Evolutionary conservation across 371 early-diverging fungal genomes (phyloP).

Genomic region (Syncephalastrum contaminatum): DNA sequence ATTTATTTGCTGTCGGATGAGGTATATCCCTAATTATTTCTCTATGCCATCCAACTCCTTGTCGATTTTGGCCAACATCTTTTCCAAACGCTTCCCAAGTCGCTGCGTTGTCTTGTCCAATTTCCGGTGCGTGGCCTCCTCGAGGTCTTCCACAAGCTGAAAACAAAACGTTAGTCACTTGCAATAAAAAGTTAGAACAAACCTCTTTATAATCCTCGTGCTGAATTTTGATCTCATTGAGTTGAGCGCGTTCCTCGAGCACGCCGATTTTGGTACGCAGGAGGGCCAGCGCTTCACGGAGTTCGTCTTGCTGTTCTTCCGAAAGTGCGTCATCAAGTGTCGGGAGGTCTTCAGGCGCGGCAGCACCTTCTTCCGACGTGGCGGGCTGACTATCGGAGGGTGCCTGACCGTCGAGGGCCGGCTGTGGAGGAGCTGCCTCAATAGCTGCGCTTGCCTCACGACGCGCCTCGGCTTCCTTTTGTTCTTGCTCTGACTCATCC

Average conservation of each 20-base stretch:
- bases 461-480: constrained; percentile 54
- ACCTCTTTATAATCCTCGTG: constrained; percentile 68
- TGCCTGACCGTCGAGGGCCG: constrained; percentile 18
- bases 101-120: constrained; percentile 53
- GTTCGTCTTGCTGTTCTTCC: constrained; percentile 58
- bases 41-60: constrained; percentile 64
- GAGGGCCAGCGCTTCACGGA: constrained; percentile 60
- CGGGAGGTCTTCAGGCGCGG: background rate
- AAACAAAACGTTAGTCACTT: background rate
- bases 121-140: constrained; percentile 52
- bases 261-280: constrained; percentile 61
- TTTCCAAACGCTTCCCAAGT: constrained; percentile 60
- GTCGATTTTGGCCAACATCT: constrained; percentile 68
- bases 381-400: constrained; percentile 16
- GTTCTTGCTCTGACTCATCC: constrained; percentile 79
- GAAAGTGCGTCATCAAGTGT: constrained; percentile 43
- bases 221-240: constrained; percentile 62
- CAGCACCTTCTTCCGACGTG: background rate
- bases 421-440: constrained; percentile 20
- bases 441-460: constrained; percentile 44
- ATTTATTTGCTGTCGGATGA: no score
- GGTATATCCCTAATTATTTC: background rate
- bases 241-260: constrained; percentile 62
- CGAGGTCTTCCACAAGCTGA: constrained; percentile 53
- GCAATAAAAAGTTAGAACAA: background rate